phyloP scores from a whole-genome alignment of 441 rosid genomes.

The Syzygium malaccense region DNA sequence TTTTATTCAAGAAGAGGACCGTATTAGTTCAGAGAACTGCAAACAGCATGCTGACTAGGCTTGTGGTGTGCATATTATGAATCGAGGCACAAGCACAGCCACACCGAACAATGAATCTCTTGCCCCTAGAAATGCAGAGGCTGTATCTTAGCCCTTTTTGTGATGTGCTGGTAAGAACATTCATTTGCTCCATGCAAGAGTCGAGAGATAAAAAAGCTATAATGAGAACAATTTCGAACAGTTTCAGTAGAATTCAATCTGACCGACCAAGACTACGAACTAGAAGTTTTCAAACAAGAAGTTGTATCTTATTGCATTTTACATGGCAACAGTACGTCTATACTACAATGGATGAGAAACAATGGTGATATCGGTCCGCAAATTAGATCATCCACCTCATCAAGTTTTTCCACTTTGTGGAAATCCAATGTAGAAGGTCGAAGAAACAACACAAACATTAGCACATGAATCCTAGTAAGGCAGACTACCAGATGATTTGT shows the following conservation, averaged over 20 bases:
- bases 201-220: neutral
- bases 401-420: neutral
- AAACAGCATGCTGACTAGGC: neutral
- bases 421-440: neutral
- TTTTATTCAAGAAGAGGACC: neutral
- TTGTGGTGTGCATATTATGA: neutral
- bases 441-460: neutral
- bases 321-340: neutral
- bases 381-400: neutral
- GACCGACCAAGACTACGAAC: neutral
- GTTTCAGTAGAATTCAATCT: neutral
- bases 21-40: neutral
- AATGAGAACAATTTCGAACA: neutral
- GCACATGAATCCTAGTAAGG: neutral
- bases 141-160: neutral
- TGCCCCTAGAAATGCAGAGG: neutral
- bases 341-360: neutral
- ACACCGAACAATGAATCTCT: neutral
- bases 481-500: neutral
- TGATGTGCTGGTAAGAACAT: neutral
- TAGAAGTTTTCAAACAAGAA: constrained; percentile 1
- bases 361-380: neutral
- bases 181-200: neutral
- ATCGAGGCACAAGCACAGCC: neutral
- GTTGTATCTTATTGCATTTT: constrained; percentile 3